Conservation (phyloP, 208 protist species). For the Wallacemonas sp. region DNA sequence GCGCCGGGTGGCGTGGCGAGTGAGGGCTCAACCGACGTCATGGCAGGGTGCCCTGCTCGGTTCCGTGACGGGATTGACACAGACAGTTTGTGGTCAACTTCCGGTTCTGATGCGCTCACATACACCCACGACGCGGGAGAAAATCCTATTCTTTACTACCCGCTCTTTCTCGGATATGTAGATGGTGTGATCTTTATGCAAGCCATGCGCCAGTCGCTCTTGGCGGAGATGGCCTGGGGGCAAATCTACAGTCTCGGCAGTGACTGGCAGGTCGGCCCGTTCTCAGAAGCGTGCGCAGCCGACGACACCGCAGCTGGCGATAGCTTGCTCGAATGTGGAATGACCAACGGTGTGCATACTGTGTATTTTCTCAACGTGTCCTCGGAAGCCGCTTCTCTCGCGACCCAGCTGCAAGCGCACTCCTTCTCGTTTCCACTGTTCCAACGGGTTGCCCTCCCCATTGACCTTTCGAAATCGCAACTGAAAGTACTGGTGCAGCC, state of each 20-base stretch:
- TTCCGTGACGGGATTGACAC: too few relatives aligned
- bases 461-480: too few relatives aligned
- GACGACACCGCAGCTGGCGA: not conserved
- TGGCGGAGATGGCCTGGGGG: not conserved
- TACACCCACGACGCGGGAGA: too few relatives aligned
- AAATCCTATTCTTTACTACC: not conserved
- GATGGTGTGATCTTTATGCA: not conserved
- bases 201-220: not conserved
- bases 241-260: conserved; percentile 4
- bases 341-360: conserved; percentile 5
- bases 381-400: not conserved
- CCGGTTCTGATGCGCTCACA: too few relatives aligned
- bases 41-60: too few relatives aligned
- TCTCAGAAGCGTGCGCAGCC: not conserved
- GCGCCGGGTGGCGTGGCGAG: too few relatives aligned
- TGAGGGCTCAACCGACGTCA: too few relatives aligned
- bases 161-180: not conserved
- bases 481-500: too few relatives aligned
- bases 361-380: conserved; percentile 8
- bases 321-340: not conserved
- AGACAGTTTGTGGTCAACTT: too few relatives aligned
- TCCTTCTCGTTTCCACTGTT: not conserved
- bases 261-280: conserved; percentile 8
- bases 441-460: too few relatives aligned
- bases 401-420: not conserved